Evolutionary conservation across 1,284 basidiomycete species (phyloP), one percentile per base, ranked within the genome.

Genomic region (Kwoniella shivajii): DNA sequence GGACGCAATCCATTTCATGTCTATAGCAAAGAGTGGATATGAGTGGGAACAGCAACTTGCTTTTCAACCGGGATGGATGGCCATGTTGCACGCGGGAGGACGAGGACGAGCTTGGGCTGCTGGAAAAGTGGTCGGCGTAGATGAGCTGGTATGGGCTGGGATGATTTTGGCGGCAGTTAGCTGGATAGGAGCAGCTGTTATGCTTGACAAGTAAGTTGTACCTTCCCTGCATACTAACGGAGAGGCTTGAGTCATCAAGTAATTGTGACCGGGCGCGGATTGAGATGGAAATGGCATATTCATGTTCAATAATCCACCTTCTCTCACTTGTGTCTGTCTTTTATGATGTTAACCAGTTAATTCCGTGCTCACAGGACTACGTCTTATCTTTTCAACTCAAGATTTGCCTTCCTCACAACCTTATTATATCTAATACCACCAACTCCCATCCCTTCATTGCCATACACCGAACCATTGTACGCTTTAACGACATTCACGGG

Each of bases 391-490:
- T 71, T 68, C 18, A 26, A 42, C 7, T 85, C 85, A 6, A 80
- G 81, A 0, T 77, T 88, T 14, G 87, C 93, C 0, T 78, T 82
- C 27, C 77, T 88, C 2, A 80, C 87, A 0, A 73, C 86, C 0
- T 55, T 87, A 16, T 78, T 97, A 14, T 92, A 90, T 43, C 79
- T 93, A 42, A 67, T 97, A 6, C 84, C 91, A 0, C 90, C 89
- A 34, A 89, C 91, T 31, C 92, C 92, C 0, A 84, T 85, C 0
- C 75, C 91, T 16, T 81, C 87, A 42, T 86, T 87, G 0, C 84
- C 88, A 0, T 95, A 90, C 68, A 86, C 82, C 41, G 95, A 98
- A 70, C 87, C 92, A 0, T 88, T 92, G 72, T 95, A 89, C 76
- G 88, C 93, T 0, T 83, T 85, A 54, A 76, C 88, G 14, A 87